Evolutionary conservation across 306 rosid species (phyloP).

Genomic region (Coriaria nepalensis): DNA sequence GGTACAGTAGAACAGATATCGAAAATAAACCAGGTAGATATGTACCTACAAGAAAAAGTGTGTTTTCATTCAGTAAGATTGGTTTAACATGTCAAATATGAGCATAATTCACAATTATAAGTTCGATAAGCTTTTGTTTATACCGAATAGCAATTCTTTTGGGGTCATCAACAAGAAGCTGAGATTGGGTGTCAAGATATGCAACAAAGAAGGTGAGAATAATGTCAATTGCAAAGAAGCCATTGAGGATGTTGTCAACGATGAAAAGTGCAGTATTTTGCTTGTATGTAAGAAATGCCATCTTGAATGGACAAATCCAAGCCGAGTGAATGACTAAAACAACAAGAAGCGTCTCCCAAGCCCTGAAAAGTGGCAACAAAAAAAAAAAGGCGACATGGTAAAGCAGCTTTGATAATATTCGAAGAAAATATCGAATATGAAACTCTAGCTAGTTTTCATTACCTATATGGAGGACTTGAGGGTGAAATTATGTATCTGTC

Average conservation of each 20-base stretch:
- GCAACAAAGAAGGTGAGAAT: conserved; percentile 67
- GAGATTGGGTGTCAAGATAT: conserved; percentile 69
- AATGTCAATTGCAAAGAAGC: conserved; percentile 64
- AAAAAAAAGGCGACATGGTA: too few relatives aligned
- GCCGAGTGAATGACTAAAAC: conserved; percentile 68
- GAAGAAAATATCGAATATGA: too few relatives aligned
- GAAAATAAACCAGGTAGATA: conserved; percentile 42
- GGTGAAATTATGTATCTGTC: too few relatives aligned
- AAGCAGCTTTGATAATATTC: too few relatives aligned
- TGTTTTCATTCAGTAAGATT: too few relatives aligned
- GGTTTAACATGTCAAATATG: not conserved
- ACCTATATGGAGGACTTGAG: too few relatives aligned
- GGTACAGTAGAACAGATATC: conserved; percentile 78
- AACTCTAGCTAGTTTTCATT: too few relatives aligned
- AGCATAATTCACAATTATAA: not conserved
- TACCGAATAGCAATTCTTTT: conserved; percentile 70
- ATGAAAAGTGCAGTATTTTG: conserved; percentile 32
- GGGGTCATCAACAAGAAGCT: conserved; percentile 62
- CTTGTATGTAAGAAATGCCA: conserved; percentile 42
- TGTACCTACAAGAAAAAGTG: conserved; percentile 32
- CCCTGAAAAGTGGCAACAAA: conserved; percentile 29
- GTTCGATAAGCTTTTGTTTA: not conserved
- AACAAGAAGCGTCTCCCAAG: conserved; percentile 70
- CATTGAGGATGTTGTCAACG: conserved; percentile 54
- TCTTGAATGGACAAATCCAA: conserved; percentile 79